A percentile compares a stretch with the other conserved stretches of the same genome.
Evolutionary conservation across 768 basidiomycete species (phyloP).

Genomic region (Lyophyllum decastes): DNA sequence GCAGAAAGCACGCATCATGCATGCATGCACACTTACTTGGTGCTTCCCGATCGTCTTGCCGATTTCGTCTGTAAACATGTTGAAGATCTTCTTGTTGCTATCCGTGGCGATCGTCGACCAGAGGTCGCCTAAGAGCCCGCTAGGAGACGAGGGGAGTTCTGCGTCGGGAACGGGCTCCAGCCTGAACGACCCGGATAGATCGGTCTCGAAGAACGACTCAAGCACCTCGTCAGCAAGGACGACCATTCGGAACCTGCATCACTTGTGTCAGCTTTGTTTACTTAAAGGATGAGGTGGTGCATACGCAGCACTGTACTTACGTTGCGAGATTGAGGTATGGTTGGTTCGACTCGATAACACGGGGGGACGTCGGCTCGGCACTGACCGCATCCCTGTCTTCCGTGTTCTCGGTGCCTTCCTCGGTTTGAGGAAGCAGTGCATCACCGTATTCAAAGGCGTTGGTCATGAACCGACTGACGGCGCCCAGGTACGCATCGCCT

Average conservation of each 20-base stretch:
- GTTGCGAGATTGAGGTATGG: constrained; percentile 93
- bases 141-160: constrained; percentile 60
- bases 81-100: constrained; percentile 91
- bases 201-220: constrained; percentile 95
- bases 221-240: constrained; percentile 95
- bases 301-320: too few relatives aligned
- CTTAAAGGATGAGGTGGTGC: too few relatives aligned
- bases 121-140: constrained; percentile 75
- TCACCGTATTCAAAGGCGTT: constrained; percentile 99
- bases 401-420: constrained; percentile 14
- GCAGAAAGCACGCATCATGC: background rate
- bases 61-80: constrained; percentile 91
- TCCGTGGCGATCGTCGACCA: constrained; percentile 91
- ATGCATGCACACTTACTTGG: constrained; percentile 48
- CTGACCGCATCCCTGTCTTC: constrained; percentile 19
- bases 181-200: constrained; percentile 86
- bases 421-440: constrained; percentile 69
- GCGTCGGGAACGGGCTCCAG: constrained; percentile 70
- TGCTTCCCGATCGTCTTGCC: constrained; percentile 95
- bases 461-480: constrained; percentile 95
- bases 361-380: constrained; percentile 38
- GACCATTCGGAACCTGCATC: constrained; percentile 91
- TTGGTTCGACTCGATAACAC: constrained; percentile 68
- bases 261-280: constrained; percentile 4
- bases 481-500: constrained; percentile 94